A percentile compares a stretch with the other conserved stretches of the same genome.
phyloP scores from a whole-genome alignment of 345 rosid genomes.

The Ricinus communis region DNA sequence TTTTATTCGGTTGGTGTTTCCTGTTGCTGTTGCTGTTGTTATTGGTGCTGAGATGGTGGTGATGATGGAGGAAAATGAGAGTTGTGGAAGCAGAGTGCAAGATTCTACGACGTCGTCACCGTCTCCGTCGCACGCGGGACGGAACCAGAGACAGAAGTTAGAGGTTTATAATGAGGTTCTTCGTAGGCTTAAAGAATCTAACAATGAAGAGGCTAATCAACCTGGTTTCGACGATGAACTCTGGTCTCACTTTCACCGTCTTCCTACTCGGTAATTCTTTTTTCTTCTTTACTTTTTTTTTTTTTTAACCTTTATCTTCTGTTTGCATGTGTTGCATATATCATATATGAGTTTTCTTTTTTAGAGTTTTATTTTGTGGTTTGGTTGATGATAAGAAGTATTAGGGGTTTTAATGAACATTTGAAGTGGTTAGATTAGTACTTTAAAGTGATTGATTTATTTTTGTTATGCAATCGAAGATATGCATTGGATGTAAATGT shows the following conservation, averaged over 20 bases:
- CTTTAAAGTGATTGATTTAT: not conserved
- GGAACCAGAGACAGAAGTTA: conserved; percentile 60
- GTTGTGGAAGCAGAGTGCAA: conserved; percentile 57
- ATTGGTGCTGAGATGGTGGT: not conserved
- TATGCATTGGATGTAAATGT: conserved; percentile 97
- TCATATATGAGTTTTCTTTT: too few relatives aligned
- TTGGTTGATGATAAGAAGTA: too few relatives aligned
- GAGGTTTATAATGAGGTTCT: conserved; percentile 72
- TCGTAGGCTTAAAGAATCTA: conserved; percentile 61
- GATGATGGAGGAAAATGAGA: conserved; percentile 66
- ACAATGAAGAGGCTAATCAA: conserved; percentile 46
- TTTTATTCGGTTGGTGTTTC: too few relatives aligned
- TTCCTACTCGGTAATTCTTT: conserved; percentile 67
- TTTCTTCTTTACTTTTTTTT: not conserved
- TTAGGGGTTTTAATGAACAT: too few relatives aligned
- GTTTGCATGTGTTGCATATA: not conserved
- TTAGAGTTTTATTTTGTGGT: not conserved
- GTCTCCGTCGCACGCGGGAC: conserved; percentile 32
- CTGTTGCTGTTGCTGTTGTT: too few relatives aligned
- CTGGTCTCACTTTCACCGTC: conserved; percentile 91
- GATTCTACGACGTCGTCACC: conserved; percentile 39
- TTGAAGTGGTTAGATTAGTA: too few relatives aligned
- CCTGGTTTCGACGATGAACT: conserved; percentile 78
- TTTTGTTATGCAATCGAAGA: conserved; percentile 33
- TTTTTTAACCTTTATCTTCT: too few relatives aligned